A percentile compares a stretch with the other conserved stretches of the same genome.
Conservation (phyloP, 2,329 filamentous ascomycete genomes). For the Aspergillus aculeatinus region DNA sequence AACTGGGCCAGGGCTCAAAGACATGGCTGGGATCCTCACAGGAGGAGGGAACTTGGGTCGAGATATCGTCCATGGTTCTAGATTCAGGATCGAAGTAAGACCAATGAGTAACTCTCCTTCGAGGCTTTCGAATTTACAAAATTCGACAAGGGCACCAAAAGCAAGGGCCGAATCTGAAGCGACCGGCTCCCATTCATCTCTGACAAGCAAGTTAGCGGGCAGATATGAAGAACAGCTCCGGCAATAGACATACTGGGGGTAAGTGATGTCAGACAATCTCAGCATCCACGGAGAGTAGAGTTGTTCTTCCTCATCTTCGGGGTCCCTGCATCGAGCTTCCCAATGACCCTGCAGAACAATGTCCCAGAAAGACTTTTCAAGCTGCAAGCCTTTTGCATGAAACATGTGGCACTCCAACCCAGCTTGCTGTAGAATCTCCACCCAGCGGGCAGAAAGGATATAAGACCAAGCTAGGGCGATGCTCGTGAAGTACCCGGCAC, state of each 20-base stretch:
- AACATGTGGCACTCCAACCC: conserved; percentile 14
- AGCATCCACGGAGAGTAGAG: conserved; percentile 10
- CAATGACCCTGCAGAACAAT: conserved; percentile 1
- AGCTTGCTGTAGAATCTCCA: conserved; percentile 6
- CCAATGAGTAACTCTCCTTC: conserved; percentile 5
- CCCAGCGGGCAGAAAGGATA: background rate
- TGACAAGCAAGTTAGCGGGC: background rate
- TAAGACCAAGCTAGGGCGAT: background rate
- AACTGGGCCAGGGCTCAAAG: background rate
- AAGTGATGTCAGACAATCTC: background rate
- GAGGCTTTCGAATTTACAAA: conserved; percentile 1
- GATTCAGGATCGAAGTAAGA: conserved; percentile 3
- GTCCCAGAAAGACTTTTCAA: conserved; percentile 8
- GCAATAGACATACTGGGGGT: background rate
- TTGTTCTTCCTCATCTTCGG: background rate
- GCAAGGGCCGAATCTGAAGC: conserved; percentile 4
- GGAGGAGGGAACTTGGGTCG: background rate
- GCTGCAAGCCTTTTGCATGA: conserved; percentile 5
- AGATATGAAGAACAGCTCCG: background rate
- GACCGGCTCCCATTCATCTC: background rate
- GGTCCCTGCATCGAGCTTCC: background rate
- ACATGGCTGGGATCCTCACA: background rate
- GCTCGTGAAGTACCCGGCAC: background rate
- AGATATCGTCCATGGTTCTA: background rate
- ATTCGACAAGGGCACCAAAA: conserved; percentile 1